These are phyloP conservation scores for Chaetomiaceae sp. DNA, from an alignment of 2,329 filamentous ascomycete genomes.

Conservation along the genomic window DNA sequence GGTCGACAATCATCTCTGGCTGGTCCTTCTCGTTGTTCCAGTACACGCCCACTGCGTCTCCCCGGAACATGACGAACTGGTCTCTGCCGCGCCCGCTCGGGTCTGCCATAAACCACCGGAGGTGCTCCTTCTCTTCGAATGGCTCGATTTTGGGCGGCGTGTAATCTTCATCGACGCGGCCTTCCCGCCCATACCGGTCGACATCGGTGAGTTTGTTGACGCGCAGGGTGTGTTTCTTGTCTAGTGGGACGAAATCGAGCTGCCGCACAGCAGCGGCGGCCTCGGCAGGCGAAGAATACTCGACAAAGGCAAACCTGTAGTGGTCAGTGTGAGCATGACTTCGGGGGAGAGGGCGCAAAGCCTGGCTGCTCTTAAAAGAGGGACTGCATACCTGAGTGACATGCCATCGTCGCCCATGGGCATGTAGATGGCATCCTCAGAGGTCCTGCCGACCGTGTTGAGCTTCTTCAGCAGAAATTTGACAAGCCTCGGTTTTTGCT, in stretches of 20 bases:
- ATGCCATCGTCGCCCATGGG: slow-evolving; percentile 82
- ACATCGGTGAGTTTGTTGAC: slow-evolving; percentile 99
- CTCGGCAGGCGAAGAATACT: slow-evolving; percentile 87
- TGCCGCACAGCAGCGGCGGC: slow-evolving; percentile 84
- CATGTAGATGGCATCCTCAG: slow-evolving; percentile 89
- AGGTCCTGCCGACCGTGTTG: slow-evolving; percentile 75
- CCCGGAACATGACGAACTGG: slow-evolving; percentile 92
- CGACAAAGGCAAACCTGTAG: slow-evolving; percentile 87
- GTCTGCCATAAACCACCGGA: slow-evolving; percentile 90
- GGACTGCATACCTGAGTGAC: slow-evolving; percentile 67
- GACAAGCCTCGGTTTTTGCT: slow-evolving; percentile 87
- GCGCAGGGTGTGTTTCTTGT: slow-evolving; percentile 92
- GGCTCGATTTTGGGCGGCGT: slow-evolving; percentile 73
- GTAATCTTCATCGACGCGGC: slow-evolving; percentile 89
- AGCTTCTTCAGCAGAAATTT: slow-evolving; percentile 96
- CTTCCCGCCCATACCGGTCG: slow-evolving; percentile 91
- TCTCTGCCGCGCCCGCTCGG: slow-evolving; percentile 75
- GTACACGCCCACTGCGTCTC: slow-evolving; percentile 87
- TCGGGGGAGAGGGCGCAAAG: not conserved
- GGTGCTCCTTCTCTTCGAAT: slow-evolving; percentile 88
- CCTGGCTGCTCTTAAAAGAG: not conserved
- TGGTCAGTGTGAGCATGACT: not conserved
- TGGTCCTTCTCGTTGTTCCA: slow-evolving; percentile 97
- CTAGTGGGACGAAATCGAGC: slow-evolving; percentile 80
- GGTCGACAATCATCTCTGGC: slow-evolving; percentile 85